Conservation (phyloP, 192 early-diverging fungal species). For the Diversispora eburnea region DNA sequence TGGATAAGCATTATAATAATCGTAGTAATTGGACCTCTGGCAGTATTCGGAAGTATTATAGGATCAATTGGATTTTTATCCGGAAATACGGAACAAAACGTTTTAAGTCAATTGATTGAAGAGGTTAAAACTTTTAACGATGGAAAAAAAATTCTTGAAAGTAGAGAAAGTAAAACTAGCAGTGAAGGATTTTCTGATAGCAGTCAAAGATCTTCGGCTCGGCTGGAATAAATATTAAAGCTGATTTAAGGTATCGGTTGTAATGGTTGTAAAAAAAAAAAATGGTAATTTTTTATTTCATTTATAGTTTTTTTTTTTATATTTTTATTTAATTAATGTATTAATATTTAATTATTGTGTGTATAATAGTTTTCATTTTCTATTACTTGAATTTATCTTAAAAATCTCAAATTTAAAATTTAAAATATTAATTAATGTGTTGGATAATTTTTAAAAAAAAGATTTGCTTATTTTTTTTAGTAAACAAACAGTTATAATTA, state of each 20-base stretch:
- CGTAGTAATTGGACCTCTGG: neutral
- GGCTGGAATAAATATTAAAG: neutral
- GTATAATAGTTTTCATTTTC: too few species aligned
- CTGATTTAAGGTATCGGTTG: neutral
- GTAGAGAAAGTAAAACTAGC: conserved; percentile 14
- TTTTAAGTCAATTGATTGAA: neutral
- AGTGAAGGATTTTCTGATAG: neutral
- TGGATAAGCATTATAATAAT: conserved; percentile 21
- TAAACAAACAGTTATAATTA: neutral
- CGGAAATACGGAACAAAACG: conserved; percentile 19
- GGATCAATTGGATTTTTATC: conserved; percentile 23
- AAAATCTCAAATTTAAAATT: too few species aligned
- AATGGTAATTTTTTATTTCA: neutral
- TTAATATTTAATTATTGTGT: too few species aligned
- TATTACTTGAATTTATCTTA: too few species aligned
- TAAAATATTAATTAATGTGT: too few species aligned
- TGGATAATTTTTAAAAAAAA: too few species aligned
- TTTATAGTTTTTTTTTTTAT: neutral
- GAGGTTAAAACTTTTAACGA: conserved; percentile 18
- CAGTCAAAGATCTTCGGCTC: neutral
- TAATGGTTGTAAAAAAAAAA: neutral
- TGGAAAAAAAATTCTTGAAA: conserved; percentile 27
- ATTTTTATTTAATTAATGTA: neutral
- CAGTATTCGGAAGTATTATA: conserved; percentile 9
- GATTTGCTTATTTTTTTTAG: neutral